phyloP scores from a whole-genome alignment of 257 asterid genomes.

The Cordia subcordata region DNA sequence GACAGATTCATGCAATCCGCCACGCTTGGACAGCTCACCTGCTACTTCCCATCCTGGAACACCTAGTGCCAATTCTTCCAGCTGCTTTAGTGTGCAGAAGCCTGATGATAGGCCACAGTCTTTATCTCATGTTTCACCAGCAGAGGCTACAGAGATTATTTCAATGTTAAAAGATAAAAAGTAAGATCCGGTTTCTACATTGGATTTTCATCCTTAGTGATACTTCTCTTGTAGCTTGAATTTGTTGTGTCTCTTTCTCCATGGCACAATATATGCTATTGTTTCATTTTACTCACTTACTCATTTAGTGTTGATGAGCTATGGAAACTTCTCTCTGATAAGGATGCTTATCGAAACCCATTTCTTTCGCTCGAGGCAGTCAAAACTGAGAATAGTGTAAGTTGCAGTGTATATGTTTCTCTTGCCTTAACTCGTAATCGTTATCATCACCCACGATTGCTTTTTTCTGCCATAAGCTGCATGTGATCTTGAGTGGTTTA shows the following conservation, averaged over 20 bases:
- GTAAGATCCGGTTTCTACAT: slow-evolving; percentile 16
- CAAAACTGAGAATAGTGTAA: slow-evolving; percentile 74
- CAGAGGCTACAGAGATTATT: slow-evolving; percentile 75
- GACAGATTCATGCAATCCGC: slow-evolving; percentile 73
- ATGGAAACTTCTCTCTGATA: slow-evolving; percentile 73
- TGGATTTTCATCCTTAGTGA: no score
- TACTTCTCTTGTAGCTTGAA: not conserved
- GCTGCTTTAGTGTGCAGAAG: slow-evolving; percentile 38
- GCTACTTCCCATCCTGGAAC: slow-evolving; percentile 69
- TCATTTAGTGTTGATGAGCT: slow-evolving; percentile 58
- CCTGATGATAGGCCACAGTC: slow-evolving; percentile 52
- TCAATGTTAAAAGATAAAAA: slow-evolving; percentile 69
- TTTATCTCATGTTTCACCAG: slow-evolving; percentile 69
- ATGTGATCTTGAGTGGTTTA: no score
- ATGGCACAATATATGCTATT: not conserved
- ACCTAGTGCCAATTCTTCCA: slow-evolving; percentile 50
- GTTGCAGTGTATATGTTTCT: slow-evolving; percentile 12
- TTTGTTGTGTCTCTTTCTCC: not conserved
- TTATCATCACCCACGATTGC: no score
- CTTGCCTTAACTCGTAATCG: not conserved
- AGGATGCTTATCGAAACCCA: slow-evolving; percentile 69
- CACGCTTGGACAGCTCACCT: slow-evolving; percentile 53
- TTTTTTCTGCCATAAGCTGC: no score
- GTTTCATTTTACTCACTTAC: not conserved
- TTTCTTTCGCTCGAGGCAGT: slow-evolving; percentile 80